Conservation (phyloP, 768 basidiomycete genomes). For the Fomitopsis pulvina region DNA sequence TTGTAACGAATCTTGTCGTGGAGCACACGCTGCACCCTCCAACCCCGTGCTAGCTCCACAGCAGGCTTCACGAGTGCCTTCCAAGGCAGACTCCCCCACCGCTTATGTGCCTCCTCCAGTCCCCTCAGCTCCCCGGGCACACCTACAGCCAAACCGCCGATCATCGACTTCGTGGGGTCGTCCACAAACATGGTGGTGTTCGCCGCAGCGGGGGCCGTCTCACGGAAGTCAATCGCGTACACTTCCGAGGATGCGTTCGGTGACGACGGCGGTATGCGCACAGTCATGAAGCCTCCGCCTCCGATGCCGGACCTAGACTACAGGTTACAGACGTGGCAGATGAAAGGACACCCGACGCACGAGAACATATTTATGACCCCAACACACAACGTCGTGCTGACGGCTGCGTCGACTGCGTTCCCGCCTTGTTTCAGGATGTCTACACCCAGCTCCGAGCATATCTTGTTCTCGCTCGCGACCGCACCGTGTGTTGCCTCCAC, state of each 20-base stretch:
- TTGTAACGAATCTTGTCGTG: constrained; percentile 64
- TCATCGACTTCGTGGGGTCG: constrained; percentile 44
- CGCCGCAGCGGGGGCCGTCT: constrained; percentile 70
- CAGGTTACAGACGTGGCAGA: constrained; percentile 3
- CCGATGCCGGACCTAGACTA: constrained; percentile 66
- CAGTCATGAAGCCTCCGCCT: constrained; percentile 84
- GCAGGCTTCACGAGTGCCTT: constrained; percentile 67
- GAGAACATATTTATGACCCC: constrained; percentile 91
- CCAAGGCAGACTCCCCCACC: constrained; percentile 85
- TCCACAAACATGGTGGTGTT: constrained; percentile 72
- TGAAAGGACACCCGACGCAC: constrained; percentile 31
- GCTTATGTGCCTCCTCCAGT: constrained; percentile 72
- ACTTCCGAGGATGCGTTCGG: constrained; percentile 46
- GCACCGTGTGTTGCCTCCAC: constrained; percentile 69
- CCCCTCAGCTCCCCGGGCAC: constrained; percentile 91
- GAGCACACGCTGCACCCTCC: constrained; percentile 75
- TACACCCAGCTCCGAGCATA: constrained; percentile 84
- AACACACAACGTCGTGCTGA: constrained; percentile 71
- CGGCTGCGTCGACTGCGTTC: constrained; percentile 85
- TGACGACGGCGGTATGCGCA: constrained; percentile 58
- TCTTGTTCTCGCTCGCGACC: constrained; percentile 82
- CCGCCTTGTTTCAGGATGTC: constrained; percentile 73
- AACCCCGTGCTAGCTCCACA: constrained; percentile 67
- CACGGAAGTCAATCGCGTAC: constrained; percentile 81
- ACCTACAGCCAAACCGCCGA: constrained; percentile 82